These are phyloP conservation scores for Leccinum imitatum DNA, from an alignment of 768 basidiomycete species.

Conservation along the genomic window DNA sequence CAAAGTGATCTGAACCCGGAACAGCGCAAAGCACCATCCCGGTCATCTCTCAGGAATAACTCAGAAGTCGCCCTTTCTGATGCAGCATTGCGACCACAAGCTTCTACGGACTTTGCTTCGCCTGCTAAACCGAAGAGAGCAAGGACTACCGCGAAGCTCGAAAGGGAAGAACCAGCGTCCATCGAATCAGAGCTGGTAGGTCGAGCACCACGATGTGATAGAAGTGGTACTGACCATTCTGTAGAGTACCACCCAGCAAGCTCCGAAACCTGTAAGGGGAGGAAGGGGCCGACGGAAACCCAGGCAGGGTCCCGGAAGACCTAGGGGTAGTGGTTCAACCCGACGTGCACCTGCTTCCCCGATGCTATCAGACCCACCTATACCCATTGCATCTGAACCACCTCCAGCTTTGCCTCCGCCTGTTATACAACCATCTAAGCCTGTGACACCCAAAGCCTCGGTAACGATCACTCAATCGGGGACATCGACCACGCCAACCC, in stretches of 20 bases:
- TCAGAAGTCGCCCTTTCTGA: conserved; percentile 15
- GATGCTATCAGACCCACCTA: conserved; percentile 7
- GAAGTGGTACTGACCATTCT: conserved; percentile 4
- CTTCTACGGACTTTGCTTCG: conserved; percentile 20
- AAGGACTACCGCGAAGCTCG: conserved; percentile 29
- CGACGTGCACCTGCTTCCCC: conserved; percentile 18
- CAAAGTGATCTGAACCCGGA: conserved; percentile 7
- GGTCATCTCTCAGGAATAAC: conserved; percentile 16
- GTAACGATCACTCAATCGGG: conserved; percentile 35
- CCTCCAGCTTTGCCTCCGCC: conserved; percentile 8
- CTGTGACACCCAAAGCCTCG: conserved; percentile 34
- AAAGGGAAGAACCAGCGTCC: conserved; percentile 23
- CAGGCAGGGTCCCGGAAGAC: conserved; percentile 16
- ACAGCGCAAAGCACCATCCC: conserved; percentile 33
- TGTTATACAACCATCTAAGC: conserved; percentile 21
- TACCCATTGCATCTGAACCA: conserved; percentile 18
- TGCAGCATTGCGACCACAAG: conserved; percentile 13
- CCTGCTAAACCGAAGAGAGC: conserved; percentile 32
- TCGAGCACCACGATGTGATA: not conserved
- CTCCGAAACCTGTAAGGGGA: conserved; percentile 15
- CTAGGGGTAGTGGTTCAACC: conserved; percentile 17
- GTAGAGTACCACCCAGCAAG: conserved; percentile 15
- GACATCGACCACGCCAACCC: conserved; percentile 33
- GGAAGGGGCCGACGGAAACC: conserved; percentile 27
- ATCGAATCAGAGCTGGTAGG: conserved; percentile 19